Evolutionary conservation across 352 stramenopile species (phyloP).

Genomic region (Phytophthora hibernalis): DNA sequence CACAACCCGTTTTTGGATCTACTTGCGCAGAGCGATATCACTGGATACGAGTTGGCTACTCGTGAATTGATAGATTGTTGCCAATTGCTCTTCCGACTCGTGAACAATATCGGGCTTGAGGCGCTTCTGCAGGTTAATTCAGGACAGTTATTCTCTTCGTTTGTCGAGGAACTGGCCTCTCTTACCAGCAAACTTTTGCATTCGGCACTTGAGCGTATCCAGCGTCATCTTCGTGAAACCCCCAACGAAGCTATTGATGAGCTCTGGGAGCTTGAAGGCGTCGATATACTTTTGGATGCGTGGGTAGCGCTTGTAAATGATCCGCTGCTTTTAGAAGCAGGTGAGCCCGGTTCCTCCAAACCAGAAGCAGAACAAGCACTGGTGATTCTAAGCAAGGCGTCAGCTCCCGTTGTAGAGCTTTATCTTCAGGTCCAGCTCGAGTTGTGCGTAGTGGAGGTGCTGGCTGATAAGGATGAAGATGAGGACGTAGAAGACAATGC

Average conservation of each 20-base stretch:
- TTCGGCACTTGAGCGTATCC: conserved; percentile 71
- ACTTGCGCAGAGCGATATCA: conserved; percentile 65
- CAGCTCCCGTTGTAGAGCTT: conserved; percentile 69
- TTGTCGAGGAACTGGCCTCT: conserved; percentile 75
- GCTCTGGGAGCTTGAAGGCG: conserved; percentile 84
- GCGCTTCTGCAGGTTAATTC: conserved; percentile 48
- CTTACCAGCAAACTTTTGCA: conserved; percentile 77
- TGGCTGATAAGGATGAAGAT: conserved; percentile 80
- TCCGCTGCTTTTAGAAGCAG: conserved; percentile 52
- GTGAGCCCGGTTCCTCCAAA: conserved; percentile 24
- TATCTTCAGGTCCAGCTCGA: conserved; percentile 84
- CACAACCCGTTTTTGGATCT: conserved; percentile 82
- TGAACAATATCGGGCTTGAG: conserved; percentile 78
- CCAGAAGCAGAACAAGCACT: conserved; percentile 48
- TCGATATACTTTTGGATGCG: conserved; percentile 83
- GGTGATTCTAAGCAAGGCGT: conserved; percentile 59
- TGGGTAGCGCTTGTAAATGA: conserved; percentile 81
- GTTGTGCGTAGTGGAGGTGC: conserved; percentile 66
- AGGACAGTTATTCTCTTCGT: conserved; percentile 55
- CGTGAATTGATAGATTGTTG: conserved; percentile 88
- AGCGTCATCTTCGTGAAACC: conserved; percentile 54
- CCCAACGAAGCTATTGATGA: conserved; percentile 65
- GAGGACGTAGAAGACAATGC: conserved; percentile 88
- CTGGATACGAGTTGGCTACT: conserved; percentile 71
- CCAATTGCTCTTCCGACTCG: conserved; percentile 78